Evolutionary conservation across 1,139 yeast genomes (phyloP).

Genomic region (Lodderomyces oxycetoniae): DNA sequence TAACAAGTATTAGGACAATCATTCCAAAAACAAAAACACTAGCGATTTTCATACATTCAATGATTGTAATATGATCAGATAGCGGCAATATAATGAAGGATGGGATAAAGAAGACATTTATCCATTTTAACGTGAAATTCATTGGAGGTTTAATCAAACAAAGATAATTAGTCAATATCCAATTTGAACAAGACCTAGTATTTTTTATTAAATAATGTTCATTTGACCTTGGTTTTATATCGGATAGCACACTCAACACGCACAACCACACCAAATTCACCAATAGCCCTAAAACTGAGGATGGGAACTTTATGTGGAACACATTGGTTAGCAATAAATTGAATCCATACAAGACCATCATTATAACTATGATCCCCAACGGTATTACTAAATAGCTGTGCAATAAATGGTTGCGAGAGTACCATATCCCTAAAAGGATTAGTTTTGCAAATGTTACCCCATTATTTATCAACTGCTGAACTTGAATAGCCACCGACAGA

Average conservation of each 20-base stretch:
- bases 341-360: conserved; percentile 56
- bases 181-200: conserved; percentile 27
- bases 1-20: conserved; percentile 43
- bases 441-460: no score
- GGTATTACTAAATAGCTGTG: conserved; percentile 36
- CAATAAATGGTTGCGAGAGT: conserved; percentile 28
- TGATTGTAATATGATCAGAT: conserved; percentile 56
- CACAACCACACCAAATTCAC: conserved; percentile 50
- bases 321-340: conserved; percentile 46
- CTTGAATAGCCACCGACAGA: no score
- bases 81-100: conserved; percentile 70
- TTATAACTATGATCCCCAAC: conserved; percentile 29
- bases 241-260: conserved; percentile 23
- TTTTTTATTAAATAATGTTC: conserved; percentile 8
- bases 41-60: conserved; percentile 69
- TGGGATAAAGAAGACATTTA: conserved; percentile 73
- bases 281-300: conserved; percentile 74
- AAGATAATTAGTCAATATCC: conserved; percentile 40
- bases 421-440: conserved; percentile 22
- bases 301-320: conserved; percentile 59
- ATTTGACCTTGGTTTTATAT: conserved; percentile 7
- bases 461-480: no score
- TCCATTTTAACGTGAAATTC: conserved; percentile 72
- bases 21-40: conserved; percentile 70
- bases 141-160: conserved; percentile 55